A percentile compares a stretch with the other conserved stretches of the same genome.
These are phyloP conservation scores for Ocimum tenuiflorum DNA, from an alignment of 257 asterid species.

Conservation along the genomic window DNA sequence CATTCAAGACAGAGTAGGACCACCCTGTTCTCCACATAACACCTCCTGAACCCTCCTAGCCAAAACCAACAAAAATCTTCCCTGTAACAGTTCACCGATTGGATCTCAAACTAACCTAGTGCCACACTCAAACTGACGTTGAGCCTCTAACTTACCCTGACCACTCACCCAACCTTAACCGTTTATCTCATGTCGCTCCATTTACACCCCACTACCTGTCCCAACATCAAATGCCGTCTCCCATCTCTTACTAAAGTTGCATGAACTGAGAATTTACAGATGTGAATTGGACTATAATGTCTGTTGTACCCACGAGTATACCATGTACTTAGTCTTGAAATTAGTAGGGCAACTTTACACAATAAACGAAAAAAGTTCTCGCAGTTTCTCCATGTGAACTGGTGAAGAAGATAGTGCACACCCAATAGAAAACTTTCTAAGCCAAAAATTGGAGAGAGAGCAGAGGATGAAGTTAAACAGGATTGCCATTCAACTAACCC, in stretches of 20 bases:
- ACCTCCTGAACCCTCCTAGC: too few relatives aligned
- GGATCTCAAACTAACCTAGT: too few relatives aligned
- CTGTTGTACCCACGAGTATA: background rate
- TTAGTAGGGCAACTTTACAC: background rate
- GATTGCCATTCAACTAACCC: slow-evolving; percentile 45
- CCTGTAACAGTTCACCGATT: too few relatives aligned
- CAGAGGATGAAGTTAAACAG: slow-evolving; percentile 12
- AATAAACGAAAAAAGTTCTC: background rate
- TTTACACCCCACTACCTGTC: background rate
- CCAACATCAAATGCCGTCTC: background rate
- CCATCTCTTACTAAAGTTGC: background rate
- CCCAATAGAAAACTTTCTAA: background rate
- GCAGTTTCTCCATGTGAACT: slow-evolving; percentile 8
- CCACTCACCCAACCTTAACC: too few relatives aligned
- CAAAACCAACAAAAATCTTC: too few relatives aligned
- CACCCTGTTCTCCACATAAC: too few relatives aligned
- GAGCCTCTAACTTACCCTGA: too few relatives aligned
- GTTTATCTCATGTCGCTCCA: too few relatives aligned
- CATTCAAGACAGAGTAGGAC: too few relatives aligned
- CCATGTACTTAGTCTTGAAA: background rate
- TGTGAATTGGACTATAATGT: background rate
- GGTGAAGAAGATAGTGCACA: background rate
- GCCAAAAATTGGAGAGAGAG: slow-evolving; percentile 1
- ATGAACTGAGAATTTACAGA: background rate
- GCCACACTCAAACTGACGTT: too few relatives aligned